Percentiles rank a stretch among this genome's conserved stretches.
These are phyloP conservation scores for Venturia asperata DNA, from an alignment of 2,329 filamentous ascomycete species.

Conservation along the genomic window DNA sequence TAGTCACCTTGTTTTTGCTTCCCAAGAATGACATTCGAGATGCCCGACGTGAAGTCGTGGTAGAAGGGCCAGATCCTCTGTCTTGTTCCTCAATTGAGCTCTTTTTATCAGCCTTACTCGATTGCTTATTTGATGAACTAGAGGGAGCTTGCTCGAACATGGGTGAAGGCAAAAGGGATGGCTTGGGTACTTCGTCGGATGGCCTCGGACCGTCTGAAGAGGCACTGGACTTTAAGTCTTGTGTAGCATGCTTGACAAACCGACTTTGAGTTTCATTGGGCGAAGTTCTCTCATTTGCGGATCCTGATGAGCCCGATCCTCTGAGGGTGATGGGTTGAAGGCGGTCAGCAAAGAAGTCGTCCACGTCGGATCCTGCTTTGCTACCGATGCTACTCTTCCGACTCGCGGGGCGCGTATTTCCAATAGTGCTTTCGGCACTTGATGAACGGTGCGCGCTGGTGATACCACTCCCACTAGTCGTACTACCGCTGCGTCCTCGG, in stretches of 20 bases:
- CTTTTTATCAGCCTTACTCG: background rate
- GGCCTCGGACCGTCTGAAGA: background rate
- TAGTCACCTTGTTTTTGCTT: constrained; percentile 8
- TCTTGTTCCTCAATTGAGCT: constrained; percentile 2
- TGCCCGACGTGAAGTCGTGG: constrained; percentile 5
- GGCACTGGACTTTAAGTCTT: background rate
- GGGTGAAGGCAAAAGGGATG: constrained; percentile 18
- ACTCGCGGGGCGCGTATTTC: constrained; percentile 30
- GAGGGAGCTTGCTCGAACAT: constrained; percentile 17
- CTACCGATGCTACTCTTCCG: constrained; percentile 39
- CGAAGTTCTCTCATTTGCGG: constrained; percentile 21
- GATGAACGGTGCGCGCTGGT: constrained; percentile 40
- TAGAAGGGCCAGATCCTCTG: background rate
- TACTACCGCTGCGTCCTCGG: constrained; percentile 58
- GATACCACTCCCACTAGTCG: constrained; percentile 39
- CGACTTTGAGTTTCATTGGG: constrained; percentile 5
- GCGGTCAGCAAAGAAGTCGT: constrained; percentile 41
- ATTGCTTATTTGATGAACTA: background rate
- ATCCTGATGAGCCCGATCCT: constrained; percentile 36
- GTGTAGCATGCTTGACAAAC: background rate
- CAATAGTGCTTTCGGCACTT: constrained; percentile 38
- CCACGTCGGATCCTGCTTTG: constrained; percentile 34
- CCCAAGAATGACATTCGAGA: constrained; percentile 18
- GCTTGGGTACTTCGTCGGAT: background rate
- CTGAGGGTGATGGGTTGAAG: constrained; percentile 40